Conservation (phyloP, 495 filamentous ascomycete genomes). For the Bombardia bombarda region DNA sequence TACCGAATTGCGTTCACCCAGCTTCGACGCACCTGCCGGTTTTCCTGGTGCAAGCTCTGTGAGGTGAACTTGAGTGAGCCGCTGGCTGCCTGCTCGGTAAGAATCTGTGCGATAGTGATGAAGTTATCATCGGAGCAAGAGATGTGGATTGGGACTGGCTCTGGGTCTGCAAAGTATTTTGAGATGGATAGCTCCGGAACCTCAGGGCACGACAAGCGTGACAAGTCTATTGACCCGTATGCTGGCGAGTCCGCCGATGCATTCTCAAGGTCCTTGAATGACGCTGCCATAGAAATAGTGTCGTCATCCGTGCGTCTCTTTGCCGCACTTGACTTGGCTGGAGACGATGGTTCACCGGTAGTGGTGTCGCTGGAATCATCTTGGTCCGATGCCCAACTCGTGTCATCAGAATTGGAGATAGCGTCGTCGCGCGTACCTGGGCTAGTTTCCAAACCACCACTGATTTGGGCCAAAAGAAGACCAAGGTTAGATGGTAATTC, state of each 20-base stretch:
- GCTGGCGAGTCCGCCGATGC: slow-evolving; percentile 21
- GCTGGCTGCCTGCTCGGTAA: slow-evolving; percentile 52
- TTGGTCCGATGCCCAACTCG: slow-evolving; percentile 39
- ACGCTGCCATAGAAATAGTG: slow-evolving; percentile 37
- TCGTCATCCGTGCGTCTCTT: slow-evolving; percentile 35
- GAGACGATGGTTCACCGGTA: slow-evolving; percentile 36
- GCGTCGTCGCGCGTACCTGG: slow-evolving; percentile 25
- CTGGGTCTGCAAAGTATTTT: slow-evolving; percentile 41
- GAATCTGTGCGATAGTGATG: slow-evolving; percentile 51
- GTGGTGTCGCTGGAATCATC: slow-evolving; percentile 39
- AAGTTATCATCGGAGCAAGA: slow-evolving; percentile 40
- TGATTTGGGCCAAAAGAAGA: slow-evolving; percentile 23
- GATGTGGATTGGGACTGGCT: slow-evolving; percentile 33
- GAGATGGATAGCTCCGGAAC: slow-evolving; percentile 36
- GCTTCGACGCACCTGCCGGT: slow-evolving; percentile 22
- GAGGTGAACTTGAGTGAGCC: slow-evolving; percentile 25
- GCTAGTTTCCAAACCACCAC: slow-evolving; percentile 14
- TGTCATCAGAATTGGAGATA: slow-evolving; percentile 37
- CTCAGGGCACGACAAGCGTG: slow-evolving; percentile 30
- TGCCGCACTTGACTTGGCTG: slow-evolving; percentile 33
- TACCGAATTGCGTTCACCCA: slow-evolving; percentile 30
- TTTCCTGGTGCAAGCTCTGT: slow-evolving; percentile 3
- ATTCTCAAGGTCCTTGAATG: slow-evolving; percentile 40
- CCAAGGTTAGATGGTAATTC: slow-evolving; percentile 28
- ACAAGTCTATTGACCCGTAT: slow-evolving; percentile 31